Evolutionary conservation across 345 rosid species (phyloP).

Genomic region (Linum lewisii): DNA sequence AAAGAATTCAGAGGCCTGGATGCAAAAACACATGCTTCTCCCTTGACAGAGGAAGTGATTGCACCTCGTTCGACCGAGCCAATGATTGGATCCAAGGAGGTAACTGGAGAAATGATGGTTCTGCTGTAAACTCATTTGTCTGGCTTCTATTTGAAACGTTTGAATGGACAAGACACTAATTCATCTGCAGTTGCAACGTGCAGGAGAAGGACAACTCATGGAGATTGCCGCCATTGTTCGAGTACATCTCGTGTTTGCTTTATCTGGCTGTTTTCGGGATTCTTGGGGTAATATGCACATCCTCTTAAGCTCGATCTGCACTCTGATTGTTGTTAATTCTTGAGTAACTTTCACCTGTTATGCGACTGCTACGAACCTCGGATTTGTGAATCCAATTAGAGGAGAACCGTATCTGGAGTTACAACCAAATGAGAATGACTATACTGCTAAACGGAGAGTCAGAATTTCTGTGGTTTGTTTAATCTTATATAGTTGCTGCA

Average conservation of each 20-base stretch:
- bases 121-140: not conserved
- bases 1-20: slow-evolving; percentile 20
- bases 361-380: not conserved
- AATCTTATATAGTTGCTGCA: not conserved
- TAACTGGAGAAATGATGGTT: slow-evolving; percentile 22
- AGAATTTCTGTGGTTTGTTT: not conserved
- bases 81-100: slow-evolving; percentile 22
- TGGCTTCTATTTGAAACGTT: not conserved
- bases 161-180: not conserved
- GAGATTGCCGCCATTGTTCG: slow-evolving; percentile 38
- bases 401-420: too few relatives aligned
- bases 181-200: slow-evolving; percentile 2
- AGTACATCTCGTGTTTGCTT: slow-evolving; percentile 40
- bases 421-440: too few relatives aligned
- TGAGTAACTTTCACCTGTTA: not conserved
- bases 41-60: slow-evolving; percentile 27
- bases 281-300: slow-evolving; percentile 45
- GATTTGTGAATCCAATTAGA: too few relatives aligned
- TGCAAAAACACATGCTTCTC: slow-evolving; percentile 22
- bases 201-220: slow-evolving; percentile 25
- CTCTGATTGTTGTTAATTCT: not conserved
- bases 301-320: not conserved
- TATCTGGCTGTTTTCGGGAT: slow-evolving; percentile 72
- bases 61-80: slow-evolving; percentile 44
- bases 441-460: not conserved